Evolutionary conservation across 768 basidiomycete species (phyloP).

Genomic region (Rhizopogon vesiculosus): DNA sequence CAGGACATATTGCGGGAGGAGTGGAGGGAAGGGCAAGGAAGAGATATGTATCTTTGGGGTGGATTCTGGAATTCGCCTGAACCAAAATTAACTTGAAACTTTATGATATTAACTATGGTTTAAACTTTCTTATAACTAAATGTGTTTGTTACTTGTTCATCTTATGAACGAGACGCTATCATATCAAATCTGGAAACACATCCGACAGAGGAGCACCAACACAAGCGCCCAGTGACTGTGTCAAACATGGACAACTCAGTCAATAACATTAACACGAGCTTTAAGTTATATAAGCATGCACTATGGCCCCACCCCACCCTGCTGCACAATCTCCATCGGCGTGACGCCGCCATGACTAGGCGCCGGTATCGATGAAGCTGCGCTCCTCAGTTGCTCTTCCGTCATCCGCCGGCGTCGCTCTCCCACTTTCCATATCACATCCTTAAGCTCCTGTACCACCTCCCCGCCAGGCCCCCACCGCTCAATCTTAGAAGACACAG

Average conservation of each 20-base stretch:
- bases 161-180: no score
- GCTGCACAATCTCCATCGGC: conserved; percentile 36
- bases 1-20: conserved; percentile 59
- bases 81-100: background rate
- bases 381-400: conserved; percentile 12
- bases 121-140: no score
- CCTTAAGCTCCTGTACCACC: conserved; percentile 80
- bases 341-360: conserved; percentile 12
- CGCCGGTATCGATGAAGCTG: conserved; percentile 5
- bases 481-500: conserved; percentile 27
- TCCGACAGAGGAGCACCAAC: no score
- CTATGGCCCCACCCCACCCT: conserved; percentile 6
- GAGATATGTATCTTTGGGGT: conserved; percentile 27
- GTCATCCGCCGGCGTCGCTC: conserved; percentile 57
- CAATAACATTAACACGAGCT: background rate
- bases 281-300: background rate
- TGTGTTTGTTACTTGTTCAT: no score
- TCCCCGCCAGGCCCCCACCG: conserved; percentile 73
- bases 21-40: conserved; percentile 24
- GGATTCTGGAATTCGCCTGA: conserved; percentile 25
- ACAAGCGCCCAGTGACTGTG: no score
- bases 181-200: no score
- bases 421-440: conserved; percentile 84
- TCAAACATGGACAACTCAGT: background rate
- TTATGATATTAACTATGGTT: background rate